phyloP scores from a whole-genome alignment of 768 basidiomycete genomes.

The Lactifluus volemus region DNA sequence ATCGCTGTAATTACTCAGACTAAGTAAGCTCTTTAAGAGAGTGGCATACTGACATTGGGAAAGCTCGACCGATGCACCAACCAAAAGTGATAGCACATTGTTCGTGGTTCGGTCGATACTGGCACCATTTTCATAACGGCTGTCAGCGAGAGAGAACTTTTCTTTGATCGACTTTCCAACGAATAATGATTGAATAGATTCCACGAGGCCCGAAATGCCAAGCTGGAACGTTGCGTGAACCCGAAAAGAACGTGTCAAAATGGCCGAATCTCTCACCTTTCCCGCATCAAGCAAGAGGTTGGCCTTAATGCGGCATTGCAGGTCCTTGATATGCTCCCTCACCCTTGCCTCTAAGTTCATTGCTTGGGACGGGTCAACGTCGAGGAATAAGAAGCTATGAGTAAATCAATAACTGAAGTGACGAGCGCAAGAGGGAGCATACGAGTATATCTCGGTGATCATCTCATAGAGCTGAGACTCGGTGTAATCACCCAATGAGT shows the following conservation, averaged over 20 bases:
- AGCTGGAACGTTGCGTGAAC: slow-evolving; percentile 21
- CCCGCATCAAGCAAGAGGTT: slow-evolving; percentile 35
- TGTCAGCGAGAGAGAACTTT: slow-evolving; percentile 42
- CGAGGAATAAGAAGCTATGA: slow-evolving; percentile 65
- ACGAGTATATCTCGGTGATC: slow-evolving; percentile 67
- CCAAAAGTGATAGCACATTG: slow-evolving; percentile 61
- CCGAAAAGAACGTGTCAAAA: background rate
- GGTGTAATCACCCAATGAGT: slow-evolving; percentile 52
- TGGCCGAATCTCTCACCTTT: slow-evolving; percentile 30
- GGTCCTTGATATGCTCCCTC: slow-evolving; percentile 41
- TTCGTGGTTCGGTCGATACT: slow-evolving; percentile 58
- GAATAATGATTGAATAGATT: slow-evolving; percentile 40
- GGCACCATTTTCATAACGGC: slow-evolving; percentile 46
- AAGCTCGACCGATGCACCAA: slow-evolving; percentile 58
- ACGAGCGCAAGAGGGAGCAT: slow-evolving; percentile 19
- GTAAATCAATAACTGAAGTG: background rate
- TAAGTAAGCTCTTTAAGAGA: background rate
- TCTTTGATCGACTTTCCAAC: slow-evolving; percentile 34
- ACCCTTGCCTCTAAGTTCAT: slow-evolving; percentile 47
- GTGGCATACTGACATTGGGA: slow-evolving; percentile 43
- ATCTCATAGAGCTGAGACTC: slow-evolving; percentile 52
- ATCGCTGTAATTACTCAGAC: slow-evolving; percentile 34
- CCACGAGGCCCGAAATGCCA: slow-evolving; percentile 35
- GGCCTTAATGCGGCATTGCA: slow-evolving; percentile 49
- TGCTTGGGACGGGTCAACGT: slow-evolving; percentile 50